Evolutionary conservation across 257 asterid genomes (phyloP), one percentile per base, ranked within the genome.

Genomic region (Solanum chmielewskii): DNA sequence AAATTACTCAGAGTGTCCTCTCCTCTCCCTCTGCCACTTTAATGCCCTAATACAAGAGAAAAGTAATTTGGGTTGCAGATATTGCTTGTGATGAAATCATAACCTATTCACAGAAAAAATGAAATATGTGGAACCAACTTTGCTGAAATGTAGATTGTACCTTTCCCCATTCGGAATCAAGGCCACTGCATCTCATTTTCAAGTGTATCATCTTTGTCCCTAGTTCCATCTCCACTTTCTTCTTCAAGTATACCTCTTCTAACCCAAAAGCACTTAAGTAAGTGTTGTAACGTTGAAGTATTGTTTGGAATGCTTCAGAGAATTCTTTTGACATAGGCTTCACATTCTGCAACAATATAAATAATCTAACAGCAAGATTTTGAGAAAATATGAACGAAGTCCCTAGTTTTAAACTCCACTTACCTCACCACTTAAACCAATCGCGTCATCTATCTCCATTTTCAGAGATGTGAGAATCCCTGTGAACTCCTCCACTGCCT

Each of bases 101-200:
- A 10, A 80, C 27, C 20, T 29, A 80, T 29, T 80, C 68, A 27
- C 9, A 18, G 5, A 62, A 83, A 84, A 64, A 47, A 2, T 47
- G 25, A 69, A 66, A 47, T 31, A 71, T 71, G 59, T 23, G 42
- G 49, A 71, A 86, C 82, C 73, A 73, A 62, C 35, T 31, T 44
- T 44, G 83, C 83, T 31, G 76, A 3, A 15, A 80, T 29, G 82
- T 44, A 37, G 86, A 80, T 35, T 7, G 27, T 94, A 97, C 99
- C 99, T 96, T 97, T 90, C 98, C 99, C 99, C 99, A 97, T 62
- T 93, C 96, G 84, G 98, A 93, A 44, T 84, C 89, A 81, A 97
- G 98, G 89, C 99, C 99, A 84, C 98, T 91, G 89, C 99, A 97
- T 90, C 99, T 95, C 99, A 96, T 96, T 91, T 97, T 96, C 93